Evolutionary conservation across 768 basidiomycete species (phyloP).

Genomic region (Amyloporia xantha): DNA sequence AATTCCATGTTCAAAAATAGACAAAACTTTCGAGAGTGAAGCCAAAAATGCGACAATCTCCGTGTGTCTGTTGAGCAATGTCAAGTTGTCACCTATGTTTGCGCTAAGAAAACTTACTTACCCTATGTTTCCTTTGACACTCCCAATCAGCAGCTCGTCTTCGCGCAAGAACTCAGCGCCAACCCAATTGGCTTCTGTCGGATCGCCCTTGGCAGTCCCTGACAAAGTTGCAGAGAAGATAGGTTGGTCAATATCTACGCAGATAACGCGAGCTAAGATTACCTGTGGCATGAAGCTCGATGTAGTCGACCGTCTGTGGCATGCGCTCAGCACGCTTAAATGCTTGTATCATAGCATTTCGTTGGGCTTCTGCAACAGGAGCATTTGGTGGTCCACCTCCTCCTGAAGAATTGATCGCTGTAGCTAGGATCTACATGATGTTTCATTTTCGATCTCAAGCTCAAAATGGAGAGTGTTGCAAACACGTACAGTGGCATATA

Average conservation of each 20-base stretch:
- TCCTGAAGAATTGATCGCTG: slow-evolving; percentile 33
- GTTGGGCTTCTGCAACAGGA: slow-evolving; percentile 32
- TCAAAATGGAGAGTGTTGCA: too few relatives aligned
- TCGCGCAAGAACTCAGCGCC: slow-evolving; percentile 31
- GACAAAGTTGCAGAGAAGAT: neutral
- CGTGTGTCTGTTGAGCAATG: slow-evolving; percentile 24
- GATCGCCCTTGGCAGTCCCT: slow-evolving; percentile 42
- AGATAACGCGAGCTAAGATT: neutral
- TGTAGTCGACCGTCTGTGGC: slow-evolving; percentile 38
- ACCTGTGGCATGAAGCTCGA: slow-evolving; percentile 49
- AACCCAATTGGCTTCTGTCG: slow-evolving; percentile 44
- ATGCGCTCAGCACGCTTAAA: slow-evolving; percentile 25
- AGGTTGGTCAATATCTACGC: neutral
- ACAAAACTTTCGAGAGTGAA: slow-evolving; percentile 38
- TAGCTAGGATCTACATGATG: slow-evolving; percentile 32
- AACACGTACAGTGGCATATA: slow-evolving; percentile 33
- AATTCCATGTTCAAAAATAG: slow-evolving; percentile 29
- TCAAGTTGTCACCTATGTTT: neutral
- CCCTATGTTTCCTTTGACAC: slow-evolving; percentile 44
- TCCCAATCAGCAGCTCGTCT: slow-evolving; percentile 34
- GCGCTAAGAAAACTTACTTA: slow-evolving; percentile 14
- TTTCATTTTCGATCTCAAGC: too few relatives aligned
- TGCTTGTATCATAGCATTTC: slow-evolving; percentile 33
- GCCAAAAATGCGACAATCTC: slow-evolving; percentile 39
- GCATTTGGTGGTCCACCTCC: slow-evolving; percentile 29